Percentiles rank a stretch among this genome's conserved stretches.
phyloP scores from a whole-genome alignment of 768 basidiomycete genomes.

The Piloderma croceum region DNA sequence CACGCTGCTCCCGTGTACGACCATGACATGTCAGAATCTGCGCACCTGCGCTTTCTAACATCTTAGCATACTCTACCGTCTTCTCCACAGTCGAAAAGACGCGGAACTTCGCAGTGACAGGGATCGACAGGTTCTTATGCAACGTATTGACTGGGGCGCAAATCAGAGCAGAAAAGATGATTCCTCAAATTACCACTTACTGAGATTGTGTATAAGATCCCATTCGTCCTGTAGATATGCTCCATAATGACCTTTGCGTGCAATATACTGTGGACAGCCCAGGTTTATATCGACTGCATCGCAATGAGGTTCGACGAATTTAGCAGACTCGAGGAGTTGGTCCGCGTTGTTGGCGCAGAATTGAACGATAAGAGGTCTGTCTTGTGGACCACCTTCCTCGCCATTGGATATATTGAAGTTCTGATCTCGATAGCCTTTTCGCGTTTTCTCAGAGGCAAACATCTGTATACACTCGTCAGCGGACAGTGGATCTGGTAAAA shows the following conservation, averaged over 20 bases:
- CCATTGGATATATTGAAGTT: constrained; percentile 64
- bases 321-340: constrained; percentile 71
- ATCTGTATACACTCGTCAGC: constrained; percentile 17
- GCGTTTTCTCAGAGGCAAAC: constrained; percentile 56
- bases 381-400: constrained; percentile 80
- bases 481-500: neutral
- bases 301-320: constrained; percentile 67
- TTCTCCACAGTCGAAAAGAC: constrained; percentile 81
- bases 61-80: constrained; percentile 90
- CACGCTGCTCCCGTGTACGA: constrained; percentile 85
- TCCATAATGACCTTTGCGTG: constrained; percentile 80
- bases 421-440: constrained; percentile 52
- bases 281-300: constrained; percentile 95
- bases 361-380: constrained; percentile 86
- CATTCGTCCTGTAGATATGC: constrained; percentile 93
- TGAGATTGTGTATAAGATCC: constrained; percentile 78
- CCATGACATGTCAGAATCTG: constrained; percentile 95
- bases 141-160: constrained; percentile 69
- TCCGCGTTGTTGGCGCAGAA: constrained; percentile 92
- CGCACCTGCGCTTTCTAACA: constrained; percentile 93
- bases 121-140: constrained; percentile 78
- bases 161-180: neutral
- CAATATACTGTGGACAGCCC: constrained; percentile 95
- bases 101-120: constrained; percentile 95
- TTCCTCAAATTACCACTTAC: too few relatives aligned